Evolutionary conservation across 2,329 filamentous ascomycete genomes (phyloP).

Genomic region (Sporothrix phasma): DNA sequence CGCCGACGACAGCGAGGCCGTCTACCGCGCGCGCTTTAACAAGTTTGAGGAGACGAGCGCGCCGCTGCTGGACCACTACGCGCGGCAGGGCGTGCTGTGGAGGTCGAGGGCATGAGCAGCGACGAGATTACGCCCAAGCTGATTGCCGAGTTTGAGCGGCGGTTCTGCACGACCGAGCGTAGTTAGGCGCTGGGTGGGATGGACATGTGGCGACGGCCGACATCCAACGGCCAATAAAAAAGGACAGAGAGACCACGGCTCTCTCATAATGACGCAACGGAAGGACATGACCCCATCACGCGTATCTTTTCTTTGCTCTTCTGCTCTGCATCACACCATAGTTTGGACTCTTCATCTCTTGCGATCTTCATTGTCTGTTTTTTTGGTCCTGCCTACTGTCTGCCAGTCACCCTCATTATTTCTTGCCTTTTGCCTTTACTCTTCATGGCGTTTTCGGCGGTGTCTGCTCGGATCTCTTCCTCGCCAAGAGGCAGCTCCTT

Average conservation of each 20-base stretch:
- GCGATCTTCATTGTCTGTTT: neutral
- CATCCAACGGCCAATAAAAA: neutral
- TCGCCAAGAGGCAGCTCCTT: neutral
- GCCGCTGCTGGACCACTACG: conserved; percentile 82
- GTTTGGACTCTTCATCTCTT: neutral
- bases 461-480: neutral
- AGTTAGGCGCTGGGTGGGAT: neutral
- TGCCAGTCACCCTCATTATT: too few species aligned
- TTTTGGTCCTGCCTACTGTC: too few species aligned
- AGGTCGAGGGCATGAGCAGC: conserved; percentile 78
- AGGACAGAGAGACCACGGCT: neutral
- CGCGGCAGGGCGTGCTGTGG: conserved; percentile 72
- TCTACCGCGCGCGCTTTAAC: conserved; percentile 69
- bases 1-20: conserved; percentile 75
- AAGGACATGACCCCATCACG: conserved; percentile 2
- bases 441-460: neutral
- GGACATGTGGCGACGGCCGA: neutral
- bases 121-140: conserved; percentile 94
- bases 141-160: conserved; percentile 67
- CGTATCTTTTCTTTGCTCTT: neutral
- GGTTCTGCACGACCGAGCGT: conserved; percentile 42
- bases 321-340: neutral
- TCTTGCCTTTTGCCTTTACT: neutral
- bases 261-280: conserved; percentile 2
- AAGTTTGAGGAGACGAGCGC: conserved; percentile 83